Evolutionary conservation across 495 filamentous ascomycete genomes (phyloP).

Genomic region (Recurvomyces mirabilis): DNA sequence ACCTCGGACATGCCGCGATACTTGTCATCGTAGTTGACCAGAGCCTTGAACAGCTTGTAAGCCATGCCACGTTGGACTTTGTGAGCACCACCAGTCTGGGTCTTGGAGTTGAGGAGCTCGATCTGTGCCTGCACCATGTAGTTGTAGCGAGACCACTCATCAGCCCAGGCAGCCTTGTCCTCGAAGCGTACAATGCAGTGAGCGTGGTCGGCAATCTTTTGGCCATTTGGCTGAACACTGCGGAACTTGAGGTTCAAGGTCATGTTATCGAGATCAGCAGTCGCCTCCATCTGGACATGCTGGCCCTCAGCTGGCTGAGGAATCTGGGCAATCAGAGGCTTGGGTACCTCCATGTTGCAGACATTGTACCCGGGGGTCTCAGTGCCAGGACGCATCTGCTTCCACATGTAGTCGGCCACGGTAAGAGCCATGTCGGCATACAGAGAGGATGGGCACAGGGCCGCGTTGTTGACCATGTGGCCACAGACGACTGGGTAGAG

Average conservation of each 20-base stretch:
- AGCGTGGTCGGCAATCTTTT: slow-evolving; percentile 30
- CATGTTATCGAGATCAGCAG: slow-evolving; percentile 31
- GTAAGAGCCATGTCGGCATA: slow-evolving; percentile 43
- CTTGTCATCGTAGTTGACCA: slow-evolving; percentile 33
- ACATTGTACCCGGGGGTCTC: slow-evolving; percentile 31
- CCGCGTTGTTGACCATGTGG: slow-evolving; percentile 34
- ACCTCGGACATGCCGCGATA: slow-evolving; percentile 37
- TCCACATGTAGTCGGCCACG: slow-evolving; percentile 36
- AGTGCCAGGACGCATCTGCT: slow-evolving; percentile 32
- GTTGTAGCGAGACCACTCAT: slow-evolving; percentile 32
- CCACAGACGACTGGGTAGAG: slow-evolving; percentile 30
- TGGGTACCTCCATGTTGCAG: slow-evolving; percentile 32
- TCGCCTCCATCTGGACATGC: slow-evolving; percentile 34
- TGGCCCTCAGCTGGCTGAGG: slow-evolving; percentile 30
- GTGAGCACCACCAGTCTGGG: slow-evolving; percentile 33
- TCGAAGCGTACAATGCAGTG: slow-evolving; percentile 31
- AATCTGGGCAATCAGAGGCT: slow-evolving; percentile 32
- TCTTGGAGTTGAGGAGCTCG: slow-evolving; percentile 32
- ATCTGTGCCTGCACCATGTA: slow-evolving; percentile 37
- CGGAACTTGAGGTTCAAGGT: slow-evolving; percentile 30
- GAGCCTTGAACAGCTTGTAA: slow-evolving; percentile 38
- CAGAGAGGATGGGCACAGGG: slow-evolving; percentile 36
- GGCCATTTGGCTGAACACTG: slow-evolving; percentile 32
- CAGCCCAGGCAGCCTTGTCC: slow-evolving; percentile 30
- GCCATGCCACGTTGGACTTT: slow-evolving; percentile 37